A percentile compares a stretch with the other conserved stretches of the same genome.
Evolutionary conservation across 2,329 filamentous ascomycete species (phyloP).

Genomic region (Myriosclerotinia duriaeana): DNA sequence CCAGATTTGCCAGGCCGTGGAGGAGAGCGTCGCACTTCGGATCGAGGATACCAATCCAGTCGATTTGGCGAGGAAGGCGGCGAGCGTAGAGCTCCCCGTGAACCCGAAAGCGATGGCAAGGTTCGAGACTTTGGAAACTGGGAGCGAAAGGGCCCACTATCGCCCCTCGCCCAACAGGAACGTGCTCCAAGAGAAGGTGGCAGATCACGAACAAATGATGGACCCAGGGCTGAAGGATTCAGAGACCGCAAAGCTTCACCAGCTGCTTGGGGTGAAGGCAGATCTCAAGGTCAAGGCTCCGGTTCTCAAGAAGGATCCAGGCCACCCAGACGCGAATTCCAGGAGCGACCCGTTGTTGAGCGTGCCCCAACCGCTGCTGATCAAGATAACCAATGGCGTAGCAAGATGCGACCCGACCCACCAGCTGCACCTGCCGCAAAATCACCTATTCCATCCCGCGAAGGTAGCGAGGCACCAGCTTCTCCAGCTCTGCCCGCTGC

Average conservation of each 20-base stretch:
- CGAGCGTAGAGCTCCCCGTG: slow-evolving; percentile 70
- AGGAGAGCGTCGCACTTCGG: slow-evolving; percentile 49
- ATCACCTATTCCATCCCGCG: slow-evolving; percentile 66
- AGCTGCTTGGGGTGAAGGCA: slow-evolving; percentile 72
- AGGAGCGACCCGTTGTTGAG: slow-evolving; percentile 65
- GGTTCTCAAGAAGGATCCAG: slow-evolving; percentile 71
- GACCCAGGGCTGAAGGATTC: slow-evolving; percentile 57
- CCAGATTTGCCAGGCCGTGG: slow-evolving; percentile 65
- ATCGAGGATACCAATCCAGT: slow-evolving; percentile 46
- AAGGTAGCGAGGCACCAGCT: slow-evolving; percentile 73
- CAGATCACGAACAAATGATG: slow-evolving; percentile 59
- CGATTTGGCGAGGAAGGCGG: slow-evolving; percentile 50
- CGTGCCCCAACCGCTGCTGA: slow-evolving; percentile 84
- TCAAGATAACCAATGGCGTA: slow-evolving; percentile 89
- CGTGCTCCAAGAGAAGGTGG: slow-evolving; percentile 57
- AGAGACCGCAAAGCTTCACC: slow-evolving; percentile 67
- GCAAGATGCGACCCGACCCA: slow-evolving; percentile 81
- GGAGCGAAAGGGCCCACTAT: slow-evolving; percentile 91
- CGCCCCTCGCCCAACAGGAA: slow-evolving; percentile 62
- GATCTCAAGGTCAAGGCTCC: slow-evolving; percentile 39
- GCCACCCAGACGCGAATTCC: slow-evolving; percentile 75
- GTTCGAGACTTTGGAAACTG: slow-evolving; percentile 82
- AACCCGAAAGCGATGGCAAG: slow-evolving; percentile 70
- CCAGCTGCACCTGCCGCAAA: slow-evolving; percentile 46
- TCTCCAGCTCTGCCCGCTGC: slow-evolving; percentile 62